Evolutionary conservation across 176 grass and related monocot species (phyloP), one percentile per base, ranked within the genome.

Genomic region (Juncus inflexus): DNA sequence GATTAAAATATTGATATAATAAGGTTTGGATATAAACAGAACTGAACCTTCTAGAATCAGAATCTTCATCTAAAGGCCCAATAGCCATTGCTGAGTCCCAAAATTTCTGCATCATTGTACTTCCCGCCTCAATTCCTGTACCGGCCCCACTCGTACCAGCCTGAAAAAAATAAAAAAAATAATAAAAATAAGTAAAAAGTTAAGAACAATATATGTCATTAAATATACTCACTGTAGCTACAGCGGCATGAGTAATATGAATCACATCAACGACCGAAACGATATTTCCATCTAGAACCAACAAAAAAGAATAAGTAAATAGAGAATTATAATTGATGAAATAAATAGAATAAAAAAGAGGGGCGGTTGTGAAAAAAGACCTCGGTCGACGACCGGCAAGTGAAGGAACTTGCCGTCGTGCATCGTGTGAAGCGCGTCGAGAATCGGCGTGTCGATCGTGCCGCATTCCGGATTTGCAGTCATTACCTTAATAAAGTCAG

Each of bases 31-130:
- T 28, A 28, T 28, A 28, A 28, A 38, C 14, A 78, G 38, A 74
- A 56, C 42, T 60, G 19, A 65, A 91, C 94, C 94, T 99, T 80
- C 78, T 67, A 62, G 77, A 89, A 66, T 99, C 94, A 64, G 78
- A 78, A 3, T 99, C 88, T 12, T 92, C 85, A 78, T 99, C 88
- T 47, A 91, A 63, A 64, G 88, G 88, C 73, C 85, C 85, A 76
- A 91, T 83, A 68, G 85, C 82, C 83, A 99, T 88, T 54, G 88
- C 85, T 51, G 94, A 92, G 84, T 99, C 94, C 94, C 85, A 99
- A 71, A 99, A 99, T 69, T 83, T 92, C 47, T 92, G 94, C 94
- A 99, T 90, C 88, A 92, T 90, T 12, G 94, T 61, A 66, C 83
- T 81, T 43, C 82, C 62, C 2, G 63, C 73, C 62, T 99, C 83